Percentiles rank a stretch among this genome's conserved stretches.
Evolutionary conservation across 768 basidiomycete species (phyloP).

Genomic region (Lactarius evosmus): DNA sequence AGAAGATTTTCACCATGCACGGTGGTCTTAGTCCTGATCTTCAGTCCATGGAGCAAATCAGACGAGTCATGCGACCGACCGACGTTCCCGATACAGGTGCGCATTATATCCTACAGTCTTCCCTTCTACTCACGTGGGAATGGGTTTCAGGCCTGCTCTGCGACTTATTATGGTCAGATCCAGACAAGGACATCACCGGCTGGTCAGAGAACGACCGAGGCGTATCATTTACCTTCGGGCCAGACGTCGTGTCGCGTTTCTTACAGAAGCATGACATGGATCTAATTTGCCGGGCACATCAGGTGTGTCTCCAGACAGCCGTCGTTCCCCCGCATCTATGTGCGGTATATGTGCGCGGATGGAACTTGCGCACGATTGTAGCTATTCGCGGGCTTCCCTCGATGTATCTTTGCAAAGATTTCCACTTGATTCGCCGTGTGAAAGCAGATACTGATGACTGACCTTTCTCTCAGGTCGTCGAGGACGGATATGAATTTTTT

Average conservation of each 20-base stretch:
- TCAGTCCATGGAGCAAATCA: slow-evolving; percentile 99
- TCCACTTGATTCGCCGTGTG: neutral
- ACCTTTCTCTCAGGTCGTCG: slow-evolving; percentile 68
- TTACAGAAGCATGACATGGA: slow-evolving; percentile 99
- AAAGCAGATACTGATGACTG: neutral
- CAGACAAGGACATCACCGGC: slow-evolving; percentile 98
- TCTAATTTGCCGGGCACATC: slow-evolving; percentile 96
- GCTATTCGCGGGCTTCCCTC: neutral
- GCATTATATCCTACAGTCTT: slow-evolving; percentile 29
- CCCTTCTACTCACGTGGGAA: slow-evolving; percentile 14
- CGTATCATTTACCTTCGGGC: slow-evolving; percentile 98
- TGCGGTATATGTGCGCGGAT: slow-evolving; percentile 1
- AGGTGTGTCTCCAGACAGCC: slow-evolving; percentile 50
- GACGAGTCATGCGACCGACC: slow-evolving; percentile 97
- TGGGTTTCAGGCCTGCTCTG: slow-evolving; percentile 73
- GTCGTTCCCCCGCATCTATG: slow-evolving; percentile 9
- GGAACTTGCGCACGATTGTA: slow-evolving; percentile 2
- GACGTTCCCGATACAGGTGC: slow-evolving; percentile 97
- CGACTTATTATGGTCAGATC: slow-evolving; percentile 98
- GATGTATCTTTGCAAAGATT: neutral
- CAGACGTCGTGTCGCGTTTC: slow-evolving; percentile 97
- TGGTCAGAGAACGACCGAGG: slow-evolving; percentile 99
- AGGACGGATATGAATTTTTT: slow-evolving; percentile 99
- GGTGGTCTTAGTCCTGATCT: slow-evolving; percentile 96
- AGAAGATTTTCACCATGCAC: slow-evolving; percentile 99